These are phyloP conservation scores for Poronia punctata DNA, from an alignment of 495 filamentous ascomycete species.

Conservation along the genomic window DNA sequence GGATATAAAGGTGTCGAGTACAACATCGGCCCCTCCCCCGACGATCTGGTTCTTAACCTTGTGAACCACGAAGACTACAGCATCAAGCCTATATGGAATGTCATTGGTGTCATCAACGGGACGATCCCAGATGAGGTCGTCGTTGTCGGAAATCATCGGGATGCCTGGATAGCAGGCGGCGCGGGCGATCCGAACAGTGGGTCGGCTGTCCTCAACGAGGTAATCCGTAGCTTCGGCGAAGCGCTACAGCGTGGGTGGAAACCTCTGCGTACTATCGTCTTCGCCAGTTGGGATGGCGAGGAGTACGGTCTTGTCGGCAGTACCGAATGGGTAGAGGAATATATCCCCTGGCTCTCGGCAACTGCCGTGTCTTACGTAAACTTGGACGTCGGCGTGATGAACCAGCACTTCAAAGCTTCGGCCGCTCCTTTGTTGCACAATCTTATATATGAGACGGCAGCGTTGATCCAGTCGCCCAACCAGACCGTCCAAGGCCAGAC, in stretches of 20 bases:
- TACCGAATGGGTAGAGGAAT: constrained; percentile 95
- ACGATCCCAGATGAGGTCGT: constrained; percentile 73
- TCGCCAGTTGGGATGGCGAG: constrained; percentile 91
- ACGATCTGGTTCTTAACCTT: constrained; percentile 68
- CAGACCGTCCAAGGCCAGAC: constrained; percentile 72
- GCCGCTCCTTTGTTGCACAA: constrained; percentile 76
- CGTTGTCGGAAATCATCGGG: constrained; percentile 90
- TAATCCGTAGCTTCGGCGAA: constrained; percentile 73
- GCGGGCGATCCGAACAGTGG: constrained; percentile 85
- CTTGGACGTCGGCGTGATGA: constrained; percentile 73
- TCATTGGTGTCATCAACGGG: constrained; percentile 93
- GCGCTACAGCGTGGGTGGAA: constrained; percentile 79
- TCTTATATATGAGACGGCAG: constrained; percentile 62
- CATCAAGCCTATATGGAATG: constrained; percentile 87
- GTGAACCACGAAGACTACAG: constrained; percentile 85
- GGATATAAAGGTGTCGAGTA: constrained; percentile 81
- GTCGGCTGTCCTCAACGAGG: constrained; percentile 82
- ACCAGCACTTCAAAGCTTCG: constrained; percentile 59
- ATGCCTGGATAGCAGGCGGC: constrained; percentile 88
- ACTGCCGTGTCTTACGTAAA: constrained; percentile 86
- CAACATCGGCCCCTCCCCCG: constrained; percentile 82
- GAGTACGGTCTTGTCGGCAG: constrained; percentile 90
- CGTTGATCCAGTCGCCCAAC: constrained; percentile 72
- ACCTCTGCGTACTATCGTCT: constrained; percentile 83
- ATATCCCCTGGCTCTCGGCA: constrained; percentile 71